Evolutionary conservation across 202 grass and related monocot species (phyloP), one percentile per base, ranked within the genome.

Genomic region (Bolboschoenoplectus hybrid): DNA sequence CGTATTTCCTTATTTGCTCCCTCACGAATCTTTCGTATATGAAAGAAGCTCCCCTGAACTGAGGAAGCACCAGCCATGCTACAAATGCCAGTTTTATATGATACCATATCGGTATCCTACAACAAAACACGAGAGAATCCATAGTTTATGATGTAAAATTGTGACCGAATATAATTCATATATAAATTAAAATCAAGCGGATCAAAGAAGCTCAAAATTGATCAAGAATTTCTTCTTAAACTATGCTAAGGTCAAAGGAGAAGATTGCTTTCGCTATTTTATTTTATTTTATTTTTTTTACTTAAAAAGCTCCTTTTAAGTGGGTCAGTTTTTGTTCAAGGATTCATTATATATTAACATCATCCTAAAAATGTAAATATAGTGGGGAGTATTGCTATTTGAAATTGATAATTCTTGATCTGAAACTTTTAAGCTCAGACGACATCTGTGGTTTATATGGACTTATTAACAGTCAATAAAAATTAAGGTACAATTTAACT

Each of bases 11-110:
- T 3, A 94, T 91, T 63, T 93, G 89, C 88, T 93, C 85, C 67
- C 92, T 85, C 70, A 93, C 91, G 85, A 94, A 88, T 80, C 60
- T 91, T 43, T 97, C 89, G 57, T 94, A 97, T 68, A 94, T 90
- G 91, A 97, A 93, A 19, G 86, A 91, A 1, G 91, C 89, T 63
- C 92, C 92, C 89, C 80, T 94, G 80, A 94, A 97, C 80, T 97
- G 91, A 56, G 95, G 95, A 40, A 97, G 86, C 74, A 90, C 92
- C 85, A 97, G 26, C 95, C 92, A 97, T 52, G 95, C 91, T 67
- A 94, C 88, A 38, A 93, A 17, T 17, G 69, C 50, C 83, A 97
- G 58, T 60, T 94, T 94, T 83, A 81, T 65, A 70, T 86, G 85
- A 82, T 94, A 91, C 95, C 92, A 90, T 35, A 97, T 36, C 5